A percentile compares a stretch with the other conserved stretches of the same genome.
phyloP scores from a whole-genome alignment of 495 filamentous ascomycete genomes.

The Hyaloscypha variabilis region DNA sequence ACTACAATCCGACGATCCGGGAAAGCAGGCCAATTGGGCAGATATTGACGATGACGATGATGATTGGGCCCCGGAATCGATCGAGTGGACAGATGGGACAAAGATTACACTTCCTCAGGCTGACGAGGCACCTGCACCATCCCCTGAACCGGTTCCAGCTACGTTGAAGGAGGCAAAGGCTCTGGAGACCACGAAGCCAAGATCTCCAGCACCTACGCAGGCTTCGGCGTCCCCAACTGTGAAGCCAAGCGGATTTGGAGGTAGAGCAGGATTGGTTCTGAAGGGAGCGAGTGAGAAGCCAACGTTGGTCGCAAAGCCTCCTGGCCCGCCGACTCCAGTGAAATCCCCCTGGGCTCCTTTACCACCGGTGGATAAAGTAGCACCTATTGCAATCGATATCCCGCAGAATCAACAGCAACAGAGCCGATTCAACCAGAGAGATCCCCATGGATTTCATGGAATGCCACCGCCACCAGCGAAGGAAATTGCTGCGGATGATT shows the following conservation, averaged over 20 bases:
- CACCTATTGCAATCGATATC: constrained; percentile 62
- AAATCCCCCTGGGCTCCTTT: constrained; percentile 92
- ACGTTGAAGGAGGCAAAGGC: constrained; percentile 33
- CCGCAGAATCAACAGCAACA: constrained; percentile 26
- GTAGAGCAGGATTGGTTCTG: constrained; percentile 57
- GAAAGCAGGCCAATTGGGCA: constrained; percentile 92
- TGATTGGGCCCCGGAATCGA: constrained; percentile 94
- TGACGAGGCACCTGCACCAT: constrained; percentile 47
- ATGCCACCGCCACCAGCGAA: constrained; percentile 55
- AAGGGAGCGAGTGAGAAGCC: constrained; percentile 74
- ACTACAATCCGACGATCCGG: constrained; percentile 78
- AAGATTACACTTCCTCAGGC: constrained; percentile 79
- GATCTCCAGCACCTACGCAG: constrained; percentile 37
- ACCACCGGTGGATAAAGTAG: constrained; percentile 79
- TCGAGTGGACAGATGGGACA: constrained; percentile 97
- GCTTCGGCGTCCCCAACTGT: constrained; percentile 41
- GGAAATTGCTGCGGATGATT: constrained; percentile 94
- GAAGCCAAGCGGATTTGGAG: constrained; percentile 41
- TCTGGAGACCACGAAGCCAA: constrained; percentile 43
- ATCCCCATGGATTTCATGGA: constrained; percentile 41
- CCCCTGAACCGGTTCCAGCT: constrained; percentile 41
- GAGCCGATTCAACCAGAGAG: constrained; percentile 35
- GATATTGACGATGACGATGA: constrained; percentile 99
- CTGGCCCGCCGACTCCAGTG: constrained; percentile 67
- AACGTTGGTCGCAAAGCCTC: constrained; percentile 77